A percentile compares a stretch with the other conserved stretches of the same genome.
Conservation (phyloP, 2,329 filamentous ascomycete species). For the Talaromyces sp. region DNA sequence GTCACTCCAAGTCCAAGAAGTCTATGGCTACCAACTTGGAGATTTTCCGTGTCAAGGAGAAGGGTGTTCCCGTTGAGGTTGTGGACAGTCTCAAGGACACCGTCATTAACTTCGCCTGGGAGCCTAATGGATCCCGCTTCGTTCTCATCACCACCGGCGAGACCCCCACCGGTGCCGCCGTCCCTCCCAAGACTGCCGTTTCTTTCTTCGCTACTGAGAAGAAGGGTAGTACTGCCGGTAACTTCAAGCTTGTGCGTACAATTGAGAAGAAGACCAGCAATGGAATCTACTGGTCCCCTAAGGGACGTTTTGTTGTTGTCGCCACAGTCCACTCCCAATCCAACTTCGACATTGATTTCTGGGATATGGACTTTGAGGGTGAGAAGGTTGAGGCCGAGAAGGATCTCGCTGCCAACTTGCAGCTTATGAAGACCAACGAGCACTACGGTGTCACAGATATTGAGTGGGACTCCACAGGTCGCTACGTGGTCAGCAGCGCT, state of each 20-base stretch:
- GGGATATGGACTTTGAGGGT: constrained; percentile 95
- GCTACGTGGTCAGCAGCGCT: constrained; percentile 91
- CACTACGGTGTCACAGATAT: constrained; percentile 98
- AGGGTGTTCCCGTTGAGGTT: constrained; percentile 97
- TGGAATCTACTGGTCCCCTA: constrained; percentile 98
- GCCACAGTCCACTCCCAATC: constrained; percentile 91
- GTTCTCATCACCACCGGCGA: constrained; percentile 95
- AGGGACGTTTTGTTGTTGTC: constrained; percentile 90
- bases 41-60: constrained; percentile 96
- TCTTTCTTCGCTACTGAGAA: constrained; percentile 98
- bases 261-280: constrained; percentile 99
- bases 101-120: constrained; percentile 99
- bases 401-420: constrained; percentile 90
- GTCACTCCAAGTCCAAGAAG: constrained; percentile 99
- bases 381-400: constrained; percentile 93
- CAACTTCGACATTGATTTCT: constrained; percentile 96
- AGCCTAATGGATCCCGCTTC: constrained; percentile 96
- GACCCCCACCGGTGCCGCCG: constrained; percentile 73
- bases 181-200: constrained; percentile 90
- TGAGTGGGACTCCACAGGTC: constrained; percentile 95
- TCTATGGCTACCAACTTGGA: constrained; percentile 95
- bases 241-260: constrained; percentile 94
- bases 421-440: constrained; percentile 89
- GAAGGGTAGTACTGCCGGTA: constrained; percentile 80
- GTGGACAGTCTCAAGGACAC: constrained; percentile 98